Percentiles rank a stretch among this genome's conserved stretches.
These are phyloP conservation scores for Mycena pura DNA, from an alignment of 768 basidiomycete genomes.

Conservation along the genomic window DNA sequence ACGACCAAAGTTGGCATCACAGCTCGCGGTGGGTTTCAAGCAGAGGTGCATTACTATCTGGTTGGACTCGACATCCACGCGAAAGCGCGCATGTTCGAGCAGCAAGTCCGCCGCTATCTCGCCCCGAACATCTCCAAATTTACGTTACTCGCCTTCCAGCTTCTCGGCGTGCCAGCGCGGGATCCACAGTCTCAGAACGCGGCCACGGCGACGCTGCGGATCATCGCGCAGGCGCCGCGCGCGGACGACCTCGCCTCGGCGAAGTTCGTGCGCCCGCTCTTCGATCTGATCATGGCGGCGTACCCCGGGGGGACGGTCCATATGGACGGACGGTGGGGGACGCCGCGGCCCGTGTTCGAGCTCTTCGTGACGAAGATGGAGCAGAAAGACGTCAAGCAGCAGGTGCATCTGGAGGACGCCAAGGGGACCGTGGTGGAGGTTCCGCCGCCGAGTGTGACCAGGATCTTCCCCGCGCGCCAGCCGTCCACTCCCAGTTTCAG, in stretches of 20 bases:
- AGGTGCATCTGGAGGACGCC: conserved; percentile 18
- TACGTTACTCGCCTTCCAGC: conserved; percentile 21
- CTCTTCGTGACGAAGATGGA: conserved; percentile 22
- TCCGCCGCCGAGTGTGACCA: conserved; percentile 19
- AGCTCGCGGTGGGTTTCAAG: conserved; percentile 25
- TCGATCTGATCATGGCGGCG: conserved; percentile 24
- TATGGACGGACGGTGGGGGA: conserved; percentile 13
- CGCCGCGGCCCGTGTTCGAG: conserved; percentile 20
- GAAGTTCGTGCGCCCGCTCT: conserved; percentile 17
- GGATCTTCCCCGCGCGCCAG: conserved; percentile 14
- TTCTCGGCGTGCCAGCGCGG: conserved; percentile 14
- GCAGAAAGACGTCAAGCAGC: conserved; percentile 18
- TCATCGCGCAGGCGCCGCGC: conserved; percentile 20
- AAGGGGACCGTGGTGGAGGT: conserved; percentile 18
- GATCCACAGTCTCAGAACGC: conserved; percentile 14
- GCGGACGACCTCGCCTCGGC: conserved; percentile 2
- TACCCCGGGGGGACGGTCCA: conserved; percentile 26
- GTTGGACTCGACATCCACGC: conserved; percentile 21
- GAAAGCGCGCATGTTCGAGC: conserved; percentile 27
- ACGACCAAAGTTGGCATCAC: conserved; percentile 27
- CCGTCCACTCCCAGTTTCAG: conserved; percentile 12
- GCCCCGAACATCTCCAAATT: background rate
- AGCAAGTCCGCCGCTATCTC: conserved; percentile 18
- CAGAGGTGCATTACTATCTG: conserved; percentile 21
- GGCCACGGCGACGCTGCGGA: conserved; percentile 16